These are phyloP conservation scores for Cercospora canescens DNA, from an alignment of 2,329 filamentous ascomycete species.

Conservation along the genomic window DNA sequence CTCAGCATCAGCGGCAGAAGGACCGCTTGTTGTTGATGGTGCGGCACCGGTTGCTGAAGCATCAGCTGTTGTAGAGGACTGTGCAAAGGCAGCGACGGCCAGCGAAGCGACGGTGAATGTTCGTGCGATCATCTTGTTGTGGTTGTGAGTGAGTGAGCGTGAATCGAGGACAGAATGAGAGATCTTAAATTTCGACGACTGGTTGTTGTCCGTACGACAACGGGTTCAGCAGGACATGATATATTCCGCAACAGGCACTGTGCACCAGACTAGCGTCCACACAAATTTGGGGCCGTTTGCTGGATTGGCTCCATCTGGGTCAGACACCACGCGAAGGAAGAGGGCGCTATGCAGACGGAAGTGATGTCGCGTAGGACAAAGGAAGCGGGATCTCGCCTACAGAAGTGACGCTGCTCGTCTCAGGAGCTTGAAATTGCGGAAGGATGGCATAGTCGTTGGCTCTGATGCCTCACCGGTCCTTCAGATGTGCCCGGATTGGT, in stretches of 20 bases:
- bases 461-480: neutral
- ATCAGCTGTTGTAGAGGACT: neutral
- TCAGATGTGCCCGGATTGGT: neutral
- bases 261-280: neutral
- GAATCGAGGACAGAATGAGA: neutral
- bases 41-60: neutral
- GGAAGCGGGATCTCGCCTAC: neutral
- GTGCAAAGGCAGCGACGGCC: constrained; percentile 3
- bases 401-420: neutral
- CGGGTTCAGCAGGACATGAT: neutral
- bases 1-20: neutral
- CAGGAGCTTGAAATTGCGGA: neutral
- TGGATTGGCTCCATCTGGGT: neutral
- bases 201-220: neutral
- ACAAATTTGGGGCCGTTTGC: neutral
- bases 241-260: neutral
- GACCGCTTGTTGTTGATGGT: constrained; percentile 1
- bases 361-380: neutral
- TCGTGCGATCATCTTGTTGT: constrained; percentile 7
- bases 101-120: constrained; percentile 7
- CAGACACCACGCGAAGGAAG: neutral
- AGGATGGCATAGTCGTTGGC: neutral
- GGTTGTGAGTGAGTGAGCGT: neutral
- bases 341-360: neutral
- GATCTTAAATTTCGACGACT: neutral